Conservation (phyloP, 2,329 filamentous ascomycete genomes). For the Aspergillus udagawae region DNA sequence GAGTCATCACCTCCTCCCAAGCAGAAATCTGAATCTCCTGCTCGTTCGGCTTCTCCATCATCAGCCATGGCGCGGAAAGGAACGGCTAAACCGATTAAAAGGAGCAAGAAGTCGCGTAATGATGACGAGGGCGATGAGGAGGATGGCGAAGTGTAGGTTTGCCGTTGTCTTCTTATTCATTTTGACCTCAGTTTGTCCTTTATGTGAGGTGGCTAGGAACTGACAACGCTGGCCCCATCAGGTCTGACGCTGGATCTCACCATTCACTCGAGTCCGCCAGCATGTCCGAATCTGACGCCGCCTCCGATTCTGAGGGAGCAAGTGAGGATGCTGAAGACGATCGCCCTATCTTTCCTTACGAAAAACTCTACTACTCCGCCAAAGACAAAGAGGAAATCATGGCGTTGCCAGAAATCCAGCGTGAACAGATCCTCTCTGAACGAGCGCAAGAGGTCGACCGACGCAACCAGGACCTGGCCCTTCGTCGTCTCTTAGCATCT, state of each 20-base stretch:
- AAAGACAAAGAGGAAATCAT: constrained; percentile 76
- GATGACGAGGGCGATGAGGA: constrained; percentile 58
- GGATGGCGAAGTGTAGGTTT: constrained; percentile 76
- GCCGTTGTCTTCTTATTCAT: constrained; percentile 11
- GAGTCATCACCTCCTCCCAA: constrained; percentile 52
- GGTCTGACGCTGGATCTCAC: constrained; percentile 65
- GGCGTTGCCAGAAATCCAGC: constrained; percentile 81
- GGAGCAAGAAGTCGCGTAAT: constrained; percentile 47
- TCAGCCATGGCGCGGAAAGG: constrained; percentile 47
- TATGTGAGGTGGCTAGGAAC: not conserved
- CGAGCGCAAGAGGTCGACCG: constrained; percentile 78
- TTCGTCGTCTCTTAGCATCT: constrained; percentile 71
- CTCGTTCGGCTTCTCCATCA: constrained; percentile 47
- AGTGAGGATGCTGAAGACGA: constrained; percentile 42
- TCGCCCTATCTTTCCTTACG: constrained; percentile 68
- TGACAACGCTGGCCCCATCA: constrained; percentile 32
- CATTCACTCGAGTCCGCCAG: constrained; percentile 75
- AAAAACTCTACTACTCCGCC: constrained; percentile 74
- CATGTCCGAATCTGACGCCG: constrained; percentile 85
- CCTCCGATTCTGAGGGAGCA: constrained; percentile 66
- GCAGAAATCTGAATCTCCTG: constrained; percentile 54
- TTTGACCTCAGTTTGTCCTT: constrained; percentile 1
- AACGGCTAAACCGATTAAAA: constrained; percentile 34
- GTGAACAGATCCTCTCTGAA: constrained; percentile 85
- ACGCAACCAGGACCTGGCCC: constrained; percentile 73